Conservation (phyloP, 768 basidiomycete species). For the Lanmaoa rubissima region DNA sequence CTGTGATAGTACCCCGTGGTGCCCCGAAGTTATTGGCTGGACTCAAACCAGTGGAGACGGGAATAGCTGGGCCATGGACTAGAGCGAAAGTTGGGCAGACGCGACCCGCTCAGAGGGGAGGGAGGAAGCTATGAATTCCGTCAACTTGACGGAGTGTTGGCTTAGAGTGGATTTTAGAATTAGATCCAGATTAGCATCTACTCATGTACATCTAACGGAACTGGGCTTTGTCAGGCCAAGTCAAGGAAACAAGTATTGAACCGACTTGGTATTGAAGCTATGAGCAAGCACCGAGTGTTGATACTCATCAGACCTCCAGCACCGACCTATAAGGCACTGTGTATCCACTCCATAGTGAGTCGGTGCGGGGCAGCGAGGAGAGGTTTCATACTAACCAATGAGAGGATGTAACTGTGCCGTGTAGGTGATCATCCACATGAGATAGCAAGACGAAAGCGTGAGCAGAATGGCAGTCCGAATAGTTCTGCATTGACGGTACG, state of each 20-base stretch:
- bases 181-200: conserved; percentile 23
- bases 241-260: background rate
- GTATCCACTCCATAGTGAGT: background rate
- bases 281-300: background rate
- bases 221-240: conserved; percentile 5
- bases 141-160: background rate
- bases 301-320: conserved; percentile 16
- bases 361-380: background rate
- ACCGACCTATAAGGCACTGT: conserved; percentile 20
- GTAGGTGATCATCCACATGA: conserved; percentile 98
- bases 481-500: conserved; percentile 48
- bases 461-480: conserved; percentile 80
- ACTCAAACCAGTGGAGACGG: conserved; percentile 7
- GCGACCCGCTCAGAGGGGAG: background rate
- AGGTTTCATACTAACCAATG: conserved; percentile 56
- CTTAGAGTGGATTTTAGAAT: conserved; percentile 1
- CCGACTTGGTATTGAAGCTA: conserved; percentile 26
- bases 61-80: conserved; percentile 7
- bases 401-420: conserved; percentile 92
- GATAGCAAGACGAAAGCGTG: conserved; percentile 78
- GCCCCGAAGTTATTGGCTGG: conserved; percentile 13
- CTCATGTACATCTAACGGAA: conserved; percentile 24
- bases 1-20: conserved; percentile 2
- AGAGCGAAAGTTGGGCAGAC: background rate
- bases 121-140: background rate